Percentiles rank a stretch among this genome's conserved stretches.
Conservation (phyloP, 768 basidiomycete genomes). For the Gloeophyllum trabeum region DNA sequence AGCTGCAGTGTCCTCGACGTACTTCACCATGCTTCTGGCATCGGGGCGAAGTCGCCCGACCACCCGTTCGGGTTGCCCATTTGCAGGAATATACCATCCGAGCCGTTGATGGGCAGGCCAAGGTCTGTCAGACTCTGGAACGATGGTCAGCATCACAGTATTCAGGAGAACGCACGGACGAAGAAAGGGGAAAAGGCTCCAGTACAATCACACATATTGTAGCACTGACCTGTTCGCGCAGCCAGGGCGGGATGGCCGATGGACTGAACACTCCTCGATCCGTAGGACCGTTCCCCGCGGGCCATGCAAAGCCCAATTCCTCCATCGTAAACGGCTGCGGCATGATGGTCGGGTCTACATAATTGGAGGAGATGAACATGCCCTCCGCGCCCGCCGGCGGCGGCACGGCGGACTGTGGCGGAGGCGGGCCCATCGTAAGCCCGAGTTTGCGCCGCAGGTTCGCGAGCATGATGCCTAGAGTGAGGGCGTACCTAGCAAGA, state of each 20-base stretch:
- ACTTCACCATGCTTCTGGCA: conserved; percentile 77
- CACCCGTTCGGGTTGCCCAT: conserved; percentile 62
- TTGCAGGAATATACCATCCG: conserved; percentile 82
- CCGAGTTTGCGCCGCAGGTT: conserved; percentile 86
- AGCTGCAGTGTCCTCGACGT: neutral
- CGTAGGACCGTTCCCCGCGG: conserved; percentile 32
- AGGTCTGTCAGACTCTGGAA: conserved; percentile 82
- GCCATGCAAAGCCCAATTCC: conserved; percentile 74
- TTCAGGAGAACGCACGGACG: too few relatives aligned
- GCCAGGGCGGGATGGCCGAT: conserved; percentile 78
- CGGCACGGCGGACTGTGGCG: conserved; percentile 6
- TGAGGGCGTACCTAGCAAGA: conserved; percentile 83
- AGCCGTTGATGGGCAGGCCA: conserved; percentile 84
- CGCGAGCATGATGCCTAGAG: conserved; percentile 87
- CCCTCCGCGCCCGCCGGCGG: conserved; percentile 39
- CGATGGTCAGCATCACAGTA: too few relatives aligned
- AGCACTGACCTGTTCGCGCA: conserved; percentile 73
- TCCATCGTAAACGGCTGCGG: conserved; percentile 72
- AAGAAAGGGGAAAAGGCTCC: too few relatives aligned
- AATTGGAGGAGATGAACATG: conserved; percentile 44
- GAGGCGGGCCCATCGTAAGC: conserved; percentile 19
- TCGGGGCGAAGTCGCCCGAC: conserved; percentile 62
- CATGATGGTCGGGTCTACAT: conserved; percentile 39
- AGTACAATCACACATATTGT: too few relatives aligned
- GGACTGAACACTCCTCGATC: conserved; percentile 55